Percentiles rank a stretch among this genome's conserved stretches.
Evolutionary conservation across 1,284 basidiomycete genomes (phyloP).

Genomic region (Sanghuangporus sanghuang): DNA sequence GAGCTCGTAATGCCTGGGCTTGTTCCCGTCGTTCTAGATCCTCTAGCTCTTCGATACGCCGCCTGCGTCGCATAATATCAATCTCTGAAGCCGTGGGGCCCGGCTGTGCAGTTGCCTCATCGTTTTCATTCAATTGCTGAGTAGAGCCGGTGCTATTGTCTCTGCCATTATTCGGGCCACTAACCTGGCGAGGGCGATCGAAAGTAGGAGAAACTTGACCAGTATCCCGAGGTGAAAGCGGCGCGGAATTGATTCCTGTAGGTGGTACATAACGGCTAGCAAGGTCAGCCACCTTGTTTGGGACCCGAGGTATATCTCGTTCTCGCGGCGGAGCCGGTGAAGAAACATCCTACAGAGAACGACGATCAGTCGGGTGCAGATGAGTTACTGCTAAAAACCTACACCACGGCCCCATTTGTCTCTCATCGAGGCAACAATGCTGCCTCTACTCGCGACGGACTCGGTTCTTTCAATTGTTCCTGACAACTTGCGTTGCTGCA

Average conservation of each 20-base stretch:
- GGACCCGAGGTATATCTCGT: constrained; percentile 50
- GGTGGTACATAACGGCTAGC: constrained; percentile 54
- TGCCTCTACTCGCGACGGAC: constrained; percentile 47
- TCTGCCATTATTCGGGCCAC: background rate
- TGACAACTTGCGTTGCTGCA: constrained; percentile 20
- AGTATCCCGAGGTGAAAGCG: constrained; percentile 10
- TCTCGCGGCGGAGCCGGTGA: constrained; percentile 48
- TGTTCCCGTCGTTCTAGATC: constrained; percentile 48
- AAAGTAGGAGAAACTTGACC: constrained; percentile 1
- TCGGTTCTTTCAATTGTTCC: constrained; percentile 39
- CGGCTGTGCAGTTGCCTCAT: background rate
- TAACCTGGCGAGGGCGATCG: constrained; percentile 9
- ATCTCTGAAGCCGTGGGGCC: constrained; percentile 26
- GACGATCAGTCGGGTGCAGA: constrained; percentile 4
- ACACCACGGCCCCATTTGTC: constrained; percentile 57
- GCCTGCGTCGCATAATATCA: constrained; percentile 31
- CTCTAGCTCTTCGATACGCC: constrained; percentile 45
- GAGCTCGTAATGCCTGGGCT: constrained; percentile 47
- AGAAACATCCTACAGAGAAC: constrained; percentile 38
- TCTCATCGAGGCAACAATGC: constrained; percentile 64
- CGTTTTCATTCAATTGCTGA: background rate
- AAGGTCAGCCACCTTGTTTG: constrained; percentile 59
- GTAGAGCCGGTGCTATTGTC: background rate
- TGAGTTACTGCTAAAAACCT: constrained; percentile 24
- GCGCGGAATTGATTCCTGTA: constrained; percentile 22